Evolutionary conservation across 352 stramenopile genomes (phyloP).

Genomic region (Albugo laibachii): DNA sequence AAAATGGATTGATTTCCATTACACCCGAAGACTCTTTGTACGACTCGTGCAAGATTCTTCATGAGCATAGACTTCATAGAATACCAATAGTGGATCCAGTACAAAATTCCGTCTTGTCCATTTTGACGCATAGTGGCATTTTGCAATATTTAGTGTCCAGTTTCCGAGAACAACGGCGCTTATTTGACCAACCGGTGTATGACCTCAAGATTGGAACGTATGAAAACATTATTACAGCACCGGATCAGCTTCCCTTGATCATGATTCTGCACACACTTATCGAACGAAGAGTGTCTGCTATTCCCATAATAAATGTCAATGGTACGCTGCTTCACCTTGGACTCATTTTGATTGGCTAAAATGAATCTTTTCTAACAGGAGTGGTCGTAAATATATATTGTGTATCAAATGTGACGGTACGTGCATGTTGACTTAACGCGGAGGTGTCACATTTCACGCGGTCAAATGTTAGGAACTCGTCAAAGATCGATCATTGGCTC

Average conservation of each 20-base stretch:
- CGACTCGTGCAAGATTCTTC: slow-evolving; percentile 79
- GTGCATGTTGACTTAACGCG: background rate
- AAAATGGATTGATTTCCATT: slow-evolving; percentile 53
- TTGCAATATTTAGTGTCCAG: slow-evolving; percentile 92
- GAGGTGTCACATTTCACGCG: background rate
- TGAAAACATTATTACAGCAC: slow-evolving; percentile 83
- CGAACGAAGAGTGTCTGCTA: slow-evolving; percentile 57
- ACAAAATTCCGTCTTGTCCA: slow-evolving; percentile 85
- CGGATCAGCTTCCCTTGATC: slow-evolving; percentile 84
- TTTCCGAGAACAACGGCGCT: slow-evolving; percentile 89
- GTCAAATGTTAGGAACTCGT: slow-evolving; percentile 35
- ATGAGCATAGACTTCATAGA: slow-evolving; percentile 78
- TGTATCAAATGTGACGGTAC: slow-evolving; percentile 76
- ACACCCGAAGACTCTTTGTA: slow-evolving; percentile 81
- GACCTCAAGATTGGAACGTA: slow-evolving; percentile 92
- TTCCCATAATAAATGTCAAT: slow-evolving; percentile 67
- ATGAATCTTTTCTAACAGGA: slow-evolving; percentile 13
- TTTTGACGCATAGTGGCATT: slow-evolving; percentile 86
- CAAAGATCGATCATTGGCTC: slow-evolving; percentile 71
- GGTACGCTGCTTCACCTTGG: slow-evolving; percentile 14
- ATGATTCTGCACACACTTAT: slow-evolving; percentile 82
- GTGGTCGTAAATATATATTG: slow-evolving; percentile 85
- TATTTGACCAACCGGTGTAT: slow-evolving; percentile 94
- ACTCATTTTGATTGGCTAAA: background rate
- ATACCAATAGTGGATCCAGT: slow-evolving; percentile 86